Evolutionary conservation across 805 yeast genomes (phyloP).

Genomic region (Brettanomyces sp.): DNA sequence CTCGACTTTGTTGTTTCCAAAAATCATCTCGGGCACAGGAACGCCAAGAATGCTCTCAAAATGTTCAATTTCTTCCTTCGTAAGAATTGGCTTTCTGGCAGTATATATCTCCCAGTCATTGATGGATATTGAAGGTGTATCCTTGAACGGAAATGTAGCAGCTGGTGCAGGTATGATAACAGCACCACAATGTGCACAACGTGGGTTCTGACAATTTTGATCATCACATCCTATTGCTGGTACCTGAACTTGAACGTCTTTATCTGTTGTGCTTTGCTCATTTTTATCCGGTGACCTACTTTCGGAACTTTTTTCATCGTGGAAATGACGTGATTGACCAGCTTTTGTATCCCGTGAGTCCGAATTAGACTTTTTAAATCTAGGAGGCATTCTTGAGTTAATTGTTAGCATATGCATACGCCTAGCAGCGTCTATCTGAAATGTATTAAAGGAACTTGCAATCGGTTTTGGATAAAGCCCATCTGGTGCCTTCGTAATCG

Average conservation of each 20-base stretch:
- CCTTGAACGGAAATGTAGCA: conserved; percentile 52
- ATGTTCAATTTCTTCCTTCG: conserved; percentile 61
- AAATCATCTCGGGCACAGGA: conserved; percentile 96
- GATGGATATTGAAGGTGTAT: conserved; percentile 60
- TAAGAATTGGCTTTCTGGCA: conserved; percentile 66
- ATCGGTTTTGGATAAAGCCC: conserved; percentile 2
- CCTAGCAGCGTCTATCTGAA: conserved; percentile 53
- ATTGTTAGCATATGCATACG: conserved; percentile 48
- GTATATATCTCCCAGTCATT: conserved; percentile 73
- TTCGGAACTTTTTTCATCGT: not conserved
- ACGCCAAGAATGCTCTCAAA: conserved; percentile 55
- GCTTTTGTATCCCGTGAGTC: not conserved
- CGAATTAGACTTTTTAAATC: not conserved
- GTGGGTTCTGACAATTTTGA: conserved; percentile 17
- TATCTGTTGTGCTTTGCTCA: not conserved
- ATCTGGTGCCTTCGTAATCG: not conserved
- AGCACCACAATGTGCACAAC: conserved; percentile 56
- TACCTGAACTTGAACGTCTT: conserved; percentile 3
- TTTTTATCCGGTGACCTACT: not conserved
- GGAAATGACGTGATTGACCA: not conserved
- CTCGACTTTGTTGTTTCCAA: conserved; percentile 70
- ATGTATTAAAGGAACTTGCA: conserved; percentile 37
- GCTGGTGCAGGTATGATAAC: conserved; percentile 74
- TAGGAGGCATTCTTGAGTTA: conserved; percentile 27
- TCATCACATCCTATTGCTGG: conserved; percentile 14